A percentile compares a stretch with the other conserved stretches of the same genome.
Evolutionary conservation across 2,329 filamentous ascomycete species (phyloP).

Genomic region (Anthostomella pinea): DNA sequence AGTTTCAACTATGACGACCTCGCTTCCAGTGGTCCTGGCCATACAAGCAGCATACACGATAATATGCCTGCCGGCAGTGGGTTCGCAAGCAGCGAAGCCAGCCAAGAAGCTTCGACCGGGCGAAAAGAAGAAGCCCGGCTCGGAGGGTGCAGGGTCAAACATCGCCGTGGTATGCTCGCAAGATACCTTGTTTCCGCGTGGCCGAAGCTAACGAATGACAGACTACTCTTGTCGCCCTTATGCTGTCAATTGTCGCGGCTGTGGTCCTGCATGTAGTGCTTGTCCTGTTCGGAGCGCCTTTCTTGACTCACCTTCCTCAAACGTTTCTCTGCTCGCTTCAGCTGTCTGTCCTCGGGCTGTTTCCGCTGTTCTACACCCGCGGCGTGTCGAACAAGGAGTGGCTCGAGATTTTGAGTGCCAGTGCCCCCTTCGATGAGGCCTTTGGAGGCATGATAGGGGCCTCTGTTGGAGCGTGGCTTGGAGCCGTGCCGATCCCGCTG

Average conservation of each 20-base stretch:
- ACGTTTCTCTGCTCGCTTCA: slow-evolving; percentile 81
- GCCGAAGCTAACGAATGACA: too few relatives aligned
- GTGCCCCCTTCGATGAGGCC: slow-evolving; percentile 75
- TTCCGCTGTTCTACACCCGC: slow-evolving; percentile 82
- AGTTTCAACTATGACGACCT: slow-evolving; percentile 56
- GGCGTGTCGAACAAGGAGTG: slow-evolving; percentile 73
- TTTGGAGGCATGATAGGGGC: slow-evolving; percentile 81
- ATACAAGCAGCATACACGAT: slow-evolving; percentile 64
- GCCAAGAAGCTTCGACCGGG: slow-evolving; percentile 51
- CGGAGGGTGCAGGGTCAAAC: slow-evolving; percentile 42
- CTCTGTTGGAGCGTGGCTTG: slow-evolving; percentile 82
- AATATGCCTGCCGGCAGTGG: slow-evolving; percentile 61
- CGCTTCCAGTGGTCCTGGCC: slow-evolving; percentile 60
- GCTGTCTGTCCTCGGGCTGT: slow-evolving; percentile 72
- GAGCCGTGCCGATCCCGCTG: slow-evolving; percentile 89
- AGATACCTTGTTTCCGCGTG: slow-evolving; percentile 34
- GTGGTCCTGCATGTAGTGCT: slow-evolving; percentile 55
- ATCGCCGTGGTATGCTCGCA: slow-evolving; percentile 41
- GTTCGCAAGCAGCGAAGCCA: slow-evolving; percentile 40
- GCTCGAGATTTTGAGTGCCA: slow-evolving; percentile 63
- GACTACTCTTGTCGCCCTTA: slow-evolving; percentile 68
- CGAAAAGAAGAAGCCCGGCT: slow-evolving; percentile 49
- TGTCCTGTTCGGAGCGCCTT: slow-evolving; percentile 87
- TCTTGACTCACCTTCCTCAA: slow-evolving; percentile 75
- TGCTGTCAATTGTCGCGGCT: slow-evolving; percentile 39